Conservation (phyloP, 2,329 filamentous ascomycete genomes). For the Cladobotryum mycophilum region DNA sequence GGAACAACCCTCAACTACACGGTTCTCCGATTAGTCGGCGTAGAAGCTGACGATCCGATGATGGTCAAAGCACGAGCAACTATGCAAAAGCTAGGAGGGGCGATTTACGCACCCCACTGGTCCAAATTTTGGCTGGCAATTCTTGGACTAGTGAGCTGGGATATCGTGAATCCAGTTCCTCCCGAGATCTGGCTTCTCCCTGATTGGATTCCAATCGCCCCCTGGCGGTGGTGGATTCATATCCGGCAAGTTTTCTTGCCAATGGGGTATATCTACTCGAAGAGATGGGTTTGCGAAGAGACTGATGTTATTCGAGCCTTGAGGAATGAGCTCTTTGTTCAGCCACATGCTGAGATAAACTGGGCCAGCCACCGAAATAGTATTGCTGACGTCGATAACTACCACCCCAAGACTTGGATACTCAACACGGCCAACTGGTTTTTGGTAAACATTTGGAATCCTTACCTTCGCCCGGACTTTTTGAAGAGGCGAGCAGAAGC, state of each 20-base stretch:
- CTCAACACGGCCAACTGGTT: slow-evolving; percentile 74
- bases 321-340: slow-evolving; percentile 73
- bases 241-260: slow-evolving; percentile 94
- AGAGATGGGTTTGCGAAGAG: slow-evolving; percentile 68
- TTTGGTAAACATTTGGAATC: slow-evolving; percentile 73
- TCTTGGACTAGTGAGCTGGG: slow-evolving; percentile 78
- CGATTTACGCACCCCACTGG: slow-evolving; percentile 83
- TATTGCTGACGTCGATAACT: slow-evolving; percentile 76
- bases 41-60: slow-evolving; percentile 72
- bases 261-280: slow-evolving; percentile 87
- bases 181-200: slow-evolving; percentile 91
- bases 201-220: slow-evolving; percentile 82
- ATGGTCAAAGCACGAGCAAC: slow-evolving; percentile 80
- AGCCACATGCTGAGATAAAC: slow-evolving; percentile 71
- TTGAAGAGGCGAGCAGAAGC: slow-evolving; percentile 68
- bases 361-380: slow-evolving; percentile 75
- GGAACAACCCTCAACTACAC: slow-evolving; percentile 88
- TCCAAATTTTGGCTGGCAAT: slow-evolving; percentile 92
- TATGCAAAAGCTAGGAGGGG: slow-evolving; percentile 80
- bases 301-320: slow-evolving; percentile 68
- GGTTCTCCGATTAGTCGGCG: slow-evolving; percentile 71
- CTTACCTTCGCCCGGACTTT: slow-evolving; percentile 61
- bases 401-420: slow-evolving; percentile 84
- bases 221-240: slow-evolving; percentile 97
- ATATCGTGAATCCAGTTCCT: slow-evolving; percentile 88